These are phyloP conservation scores for Pseudoscleropodium purum DNA, from an alignment of 225 moss, liverwort and hornwort species.

Conservation along the genomic window DNA sequence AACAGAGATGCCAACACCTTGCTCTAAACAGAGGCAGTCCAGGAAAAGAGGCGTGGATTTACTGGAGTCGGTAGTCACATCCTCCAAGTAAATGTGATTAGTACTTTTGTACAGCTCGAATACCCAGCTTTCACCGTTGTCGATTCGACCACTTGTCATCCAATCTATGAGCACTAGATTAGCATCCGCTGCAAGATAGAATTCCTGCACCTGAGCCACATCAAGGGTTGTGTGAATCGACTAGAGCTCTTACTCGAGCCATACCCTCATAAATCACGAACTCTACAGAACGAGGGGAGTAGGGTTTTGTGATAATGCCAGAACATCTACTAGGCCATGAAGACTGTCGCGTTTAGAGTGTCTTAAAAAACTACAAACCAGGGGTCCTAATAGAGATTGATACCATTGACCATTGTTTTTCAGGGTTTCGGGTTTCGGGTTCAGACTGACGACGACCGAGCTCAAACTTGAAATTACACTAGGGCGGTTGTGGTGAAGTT, in stretches of 20 bases:
- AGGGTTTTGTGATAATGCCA: background rate
- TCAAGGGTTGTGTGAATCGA: background rate
- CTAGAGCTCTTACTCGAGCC: background rate
- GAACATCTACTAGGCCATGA: background rate
- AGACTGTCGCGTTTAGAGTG: background rate
- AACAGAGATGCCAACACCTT: constrained; percentile 52
- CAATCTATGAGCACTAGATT: constrained; percentile 86
- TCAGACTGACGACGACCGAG: background rate
- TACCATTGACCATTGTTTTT: background rate
- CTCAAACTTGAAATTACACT: background rate
- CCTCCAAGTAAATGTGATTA: constrained; percentile 76
- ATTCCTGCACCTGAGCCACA: constrained; percentile 62
- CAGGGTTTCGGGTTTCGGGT: background rate
- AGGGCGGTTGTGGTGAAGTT: background rate
- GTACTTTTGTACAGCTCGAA: constrained; percentile 76
- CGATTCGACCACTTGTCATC: constrained; percentile 84
- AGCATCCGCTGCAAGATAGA: constrained; percentile 49
- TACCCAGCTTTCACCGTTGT: constrained; percentile 71
- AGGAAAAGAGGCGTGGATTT: constrained; percentile 13
- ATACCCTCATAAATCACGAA: background rate
- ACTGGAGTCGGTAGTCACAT: background rate
- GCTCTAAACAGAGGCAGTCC: constrained; percentile 57
- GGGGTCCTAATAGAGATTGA: background rate
- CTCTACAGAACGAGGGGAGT: background rate
- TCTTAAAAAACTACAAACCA: background rate